Percentiles rank a stretch among this genome's conserved stretches.
Conservation (phyloP, 2,329 filamentous ascomycete genomes). For the Aspergillus fructus region DNA sequence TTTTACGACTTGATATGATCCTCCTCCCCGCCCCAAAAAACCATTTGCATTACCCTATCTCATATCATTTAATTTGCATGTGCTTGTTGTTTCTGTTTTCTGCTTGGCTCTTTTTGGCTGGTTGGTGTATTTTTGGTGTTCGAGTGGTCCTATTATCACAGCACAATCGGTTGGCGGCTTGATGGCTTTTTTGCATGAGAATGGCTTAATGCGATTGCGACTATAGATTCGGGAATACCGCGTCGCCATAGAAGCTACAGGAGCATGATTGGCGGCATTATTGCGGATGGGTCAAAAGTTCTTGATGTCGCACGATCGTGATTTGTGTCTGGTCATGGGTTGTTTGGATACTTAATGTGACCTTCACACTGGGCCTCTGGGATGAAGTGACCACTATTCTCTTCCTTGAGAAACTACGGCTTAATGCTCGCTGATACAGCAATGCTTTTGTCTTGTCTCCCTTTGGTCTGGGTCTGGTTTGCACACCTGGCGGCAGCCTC, state of each 20-base stretch:
- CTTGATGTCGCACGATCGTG: slow-evolving; percentile 16
- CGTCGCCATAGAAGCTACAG: slow-evolving; percentile 25
- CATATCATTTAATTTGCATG: slow-evolving; percentile 11
- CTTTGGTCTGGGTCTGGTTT: background rate
- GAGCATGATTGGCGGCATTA: slow-evolving; percentile 17
- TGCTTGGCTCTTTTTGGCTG: slow-evolving; percentile 7
- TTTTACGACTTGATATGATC: slow-evolving; percentile 27
- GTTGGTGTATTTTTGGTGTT: slow-evolving; percentile 20
- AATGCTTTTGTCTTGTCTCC: background rate
- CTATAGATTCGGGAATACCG: slow-evolving; percentile 23
- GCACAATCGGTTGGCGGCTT: slow-evolving; percentile 18
- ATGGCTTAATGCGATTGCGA: slow-evolving; percentile 18
- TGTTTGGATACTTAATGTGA: slow-evolving; percentile 3
- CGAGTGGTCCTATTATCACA: slow-evolving; percentile 18
- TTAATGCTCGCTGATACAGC: slow-evolving; percentile 5
- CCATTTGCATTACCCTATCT: slow-evolving; percentile 3
- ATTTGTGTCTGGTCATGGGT: slow-evolving; percentile 11
- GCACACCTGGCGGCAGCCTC: background rate
- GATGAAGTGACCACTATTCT: slow-evolving; percentile 1
- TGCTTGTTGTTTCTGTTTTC: slow-evolving; percentile 2
- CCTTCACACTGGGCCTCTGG: slow-evolving; percentile 2
- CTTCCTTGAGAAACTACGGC: slow-evolving; percentile 1
- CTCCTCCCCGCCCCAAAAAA: slow-evolving; percentile 9
- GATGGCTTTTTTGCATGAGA: slow-evolving; percentile 21
- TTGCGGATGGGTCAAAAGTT: slow-evolving; percentile 21